phyloP scores from a whole-genome alignment of 1,139 yeast species.

The Candida tunisiensis region DNA sequence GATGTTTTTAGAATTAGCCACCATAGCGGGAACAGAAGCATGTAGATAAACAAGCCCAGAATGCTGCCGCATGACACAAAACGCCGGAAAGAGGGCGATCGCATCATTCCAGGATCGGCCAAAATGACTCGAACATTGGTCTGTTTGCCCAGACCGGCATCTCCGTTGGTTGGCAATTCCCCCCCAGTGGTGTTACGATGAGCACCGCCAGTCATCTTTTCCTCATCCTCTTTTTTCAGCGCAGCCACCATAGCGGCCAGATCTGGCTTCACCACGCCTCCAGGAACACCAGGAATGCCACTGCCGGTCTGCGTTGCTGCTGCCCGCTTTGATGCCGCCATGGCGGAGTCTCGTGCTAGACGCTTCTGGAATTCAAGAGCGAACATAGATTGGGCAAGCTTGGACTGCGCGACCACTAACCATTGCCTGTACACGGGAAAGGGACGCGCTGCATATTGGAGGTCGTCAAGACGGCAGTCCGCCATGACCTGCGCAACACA shows the following conservation, averaged over 20 bases:
- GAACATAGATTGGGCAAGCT: conserved; percentile 56
- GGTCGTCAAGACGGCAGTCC: conserved; percentile 44
- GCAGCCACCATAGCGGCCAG: no score
- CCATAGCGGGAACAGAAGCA: conserved; percentile 63
- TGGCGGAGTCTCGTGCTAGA: no score
- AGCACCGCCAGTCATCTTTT: no score
- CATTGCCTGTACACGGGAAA: conserved; percentile 54
- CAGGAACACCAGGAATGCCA: no score
- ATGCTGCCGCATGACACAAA: conserved; percentile 63
- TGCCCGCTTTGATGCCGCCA: no score
- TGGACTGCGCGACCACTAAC: conserved; percentile 68
- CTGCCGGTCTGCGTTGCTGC: no score
- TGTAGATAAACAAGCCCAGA: conserved; percentile 47
- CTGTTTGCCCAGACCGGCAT: no score
- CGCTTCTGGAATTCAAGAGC: conserved; percentile 66
- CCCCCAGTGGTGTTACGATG: no score
- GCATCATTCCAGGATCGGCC: conserved; percentile 85
- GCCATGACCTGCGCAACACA: conserved; percentile 71
- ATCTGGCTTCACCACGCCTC: no score
- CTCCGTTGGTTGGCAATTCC: no score
- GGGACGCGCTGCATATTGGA: conserved; percentile 39
- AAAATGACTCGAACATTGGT: conserved; percentile 55
- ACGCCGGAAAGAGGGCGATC: conserved; percentile 75
- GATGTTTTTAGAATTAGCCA: conserved; percentile 67
- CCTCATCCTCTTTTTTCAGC: no score